Conservation (phyloP, 2,329 filamentous ascomycete species). For the Camillea tinctor region DNA sequence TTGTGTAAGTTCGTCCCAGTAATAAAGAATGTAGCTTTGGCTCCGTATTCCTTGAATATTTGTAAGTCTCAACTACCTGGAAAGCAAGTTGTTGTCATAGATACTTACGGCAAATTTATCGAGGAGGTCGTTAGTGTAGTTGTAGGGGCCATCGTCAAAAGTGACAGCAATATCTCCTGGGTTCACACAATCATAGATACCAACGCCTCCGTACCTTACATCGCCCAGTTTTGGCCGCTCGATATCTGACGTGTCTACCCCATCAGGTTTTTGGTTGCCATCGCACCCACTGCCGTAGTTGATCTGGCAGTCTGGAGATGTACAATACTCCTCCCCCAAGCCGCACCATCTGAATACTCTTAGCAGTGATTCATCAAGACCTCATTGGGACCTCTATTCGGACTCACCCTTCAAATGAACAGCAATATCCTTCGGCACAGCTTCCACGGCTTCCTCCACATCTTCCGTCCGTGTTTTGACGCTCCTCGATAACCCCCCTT, state of each 20-base stretch:
- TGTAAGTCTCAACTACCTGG: conserved; percentile 13
- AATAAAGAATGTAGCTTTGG: conserved; percentile 64
- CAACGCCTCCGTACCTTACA: conserved; percentile 46
- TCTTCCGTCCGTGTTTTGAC: conserved; percentile 25
- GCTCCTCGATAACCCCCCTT: conserved; percentile 17
- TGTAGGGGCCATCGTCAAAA: conserved; percentile 62
- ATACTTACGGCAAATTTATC: conserved; percentile 42
- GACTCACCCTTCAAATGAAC: conserved; percentile 32
- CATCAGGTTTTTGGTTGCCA: conserved; percentile 44
- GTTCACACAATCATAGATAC: conserved; percentile 48
- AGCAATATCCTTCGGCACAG: conserved; percentile 31
- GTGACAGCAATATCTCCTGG: conserved; percentile 60
- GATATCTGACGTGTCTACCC: conserved; percentile 44
- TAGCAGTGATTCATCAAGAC: conserved; percentile 6
- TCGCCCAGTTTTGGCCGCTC: conserved; percentile 45
- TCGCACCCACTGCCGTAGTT: conserved; percentile 47
- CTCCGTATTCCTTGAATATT: conserved; percentile 47
- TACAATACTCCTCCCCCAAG: conserved; percentile 25
- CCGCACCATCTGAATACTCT: conserved; percentile 30
- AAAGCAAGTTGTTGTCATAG: neutral
- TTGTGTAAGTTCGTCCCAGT: conserved; percentile 53
- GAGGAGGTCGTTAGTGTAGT: conserved; percentile 58
- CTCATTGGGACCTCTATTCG: neutral
- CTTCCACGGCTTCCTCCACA: conserved; percentile 26
- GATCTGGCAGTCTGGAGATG: conserved; percentile 35